Percentiles rank a stretch among this genome's conserved stretches.
phyloP scores from a whole-genome alignment of 805 yeast species.

The Cyberlindnera japonica region DNA sequence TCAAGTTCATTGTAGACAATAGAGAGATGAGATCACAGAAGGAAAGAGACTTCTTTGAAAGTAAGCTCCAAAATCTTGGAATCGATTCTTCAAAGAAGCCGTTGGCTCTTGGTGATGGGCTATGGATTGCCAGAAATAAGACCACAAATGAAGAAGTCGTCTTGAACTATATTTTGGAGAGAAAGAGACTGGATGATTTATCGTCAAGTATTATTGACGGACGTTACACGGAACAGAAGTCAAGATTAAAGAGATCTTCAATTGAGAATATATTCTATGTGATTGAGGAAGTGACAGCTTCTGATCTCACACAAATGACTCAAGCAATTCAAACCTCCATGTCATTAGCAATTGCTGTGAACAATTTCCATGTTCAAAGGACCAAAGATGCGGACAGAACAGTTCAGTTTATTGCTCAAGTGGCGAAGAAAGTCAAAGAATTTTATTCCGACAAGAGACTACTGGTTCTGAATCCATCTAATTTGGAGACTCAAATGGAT shows the following conservation, averaged over 20 bases:
- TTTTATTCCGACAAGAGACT: constrained; percentile 37
- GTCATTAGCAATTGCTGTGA: constrained; percentile 61
- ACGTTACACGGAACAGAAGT: constrained; percentile 82
- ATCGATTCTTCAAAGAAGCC: constrained; percentile 50
- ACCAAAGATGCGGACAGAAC: constrained; percentile 76
- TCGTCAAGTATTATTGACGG: constrained; percentile 83
- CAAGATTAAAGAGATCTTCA: constrained; percentile 66
- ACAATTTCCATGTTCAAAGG: constrained; percentile 62
- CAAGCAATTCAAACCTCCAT: constrained; percentile 76
- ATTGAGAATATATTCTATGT: constrained; percentile 67
- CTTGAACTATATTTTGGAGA: constrained; percentile 79
- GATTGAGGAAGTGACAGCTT: constrained; percentile 65
- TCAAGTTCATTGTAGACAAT: constrained; percentile 68
- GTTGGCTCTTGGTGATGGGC: constrained; percentile 78
- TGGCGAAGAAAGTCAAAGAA: constrained; percentile 42
- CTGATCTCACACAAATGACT: constrained; percentile 43
- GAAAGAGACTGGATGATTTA: constrained; percentile 87
- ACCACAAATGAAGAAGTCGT: constrained; percentile 58
- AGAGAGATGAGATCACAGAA: constrained; percentile 70
- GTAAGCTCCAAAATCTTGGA: constrained; percentile 46
- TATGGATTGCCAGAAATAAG: constrained; percentile 80
- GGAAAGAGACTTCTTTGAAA: constrained; percentile 69
- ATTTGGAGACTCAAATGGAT: constrained; percentile 47
- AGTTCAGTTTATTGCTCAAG: constrained; percentile 48
- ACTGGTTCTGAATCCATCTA: constrained; percentile 49